Evolutionary conservation across 2,329 filamentous ascomycete species (phyloP), one percentile per base, ranked within the genome.

Genomic region (Neopestalotiopsis clavispora): DNA sequence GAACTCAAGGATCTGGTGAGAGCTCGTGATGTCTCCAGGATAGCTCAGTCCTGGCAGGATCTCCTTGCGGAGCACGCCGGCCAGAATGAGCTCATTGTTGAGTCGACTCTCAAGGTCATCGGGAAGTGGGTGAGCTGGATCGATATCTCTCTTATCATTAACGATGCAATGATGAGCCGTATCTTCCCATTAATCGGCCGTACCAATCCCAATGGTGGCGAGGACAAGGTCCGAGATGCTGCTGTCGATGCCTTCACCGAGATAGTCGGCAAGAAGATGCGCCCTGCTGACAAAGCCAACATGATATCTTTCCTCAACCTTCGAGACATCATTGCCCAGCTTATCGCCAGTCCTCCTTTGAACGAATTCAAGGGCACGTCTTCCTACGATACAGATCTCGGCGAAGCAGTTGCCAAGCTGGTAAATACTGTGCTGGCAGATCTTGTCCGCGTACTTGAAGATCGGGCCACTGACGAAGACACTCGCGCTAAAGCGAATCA

Each of bases 41-140:
- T 99, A 73, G 92, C 94, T 58, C 86, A 87, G 70, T 95, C 94
- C 4, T 99, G 96, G 96, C 93, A 96, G 80, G 93, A 97, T 76
- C 92, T 99, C 59, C 86, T 99, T 67, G 86, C 89, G 12, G 89
- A 91, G 75, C 98, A 95, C 87, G 85, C 87, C 73, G 88, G 88
- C 76, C 86, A 90, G 68, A 89, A 92, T 73, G 91, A 94, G 76
- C 79, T 83, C 57, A 87, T 98, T 69, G 87, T 97, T 58, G 94
- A 98, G 79, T 91, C 97, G 86, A 95, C 93, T 74, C 86, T 99
- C 66, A 94, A 92, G 81, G 92, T 94, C n/a, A 90, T 99, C 72
- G 94, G 94, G 49, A 96, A 95, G 79, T 99, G 96, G 95, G 94
- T 97, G 70, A 97, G 94, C 86, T 99, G 96, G 96, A 97, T 97